Evolutionary conservation across 2,329 filamentous ascomycete species (phyloP).

Genomic region (Orbilia quercus): DNA sequence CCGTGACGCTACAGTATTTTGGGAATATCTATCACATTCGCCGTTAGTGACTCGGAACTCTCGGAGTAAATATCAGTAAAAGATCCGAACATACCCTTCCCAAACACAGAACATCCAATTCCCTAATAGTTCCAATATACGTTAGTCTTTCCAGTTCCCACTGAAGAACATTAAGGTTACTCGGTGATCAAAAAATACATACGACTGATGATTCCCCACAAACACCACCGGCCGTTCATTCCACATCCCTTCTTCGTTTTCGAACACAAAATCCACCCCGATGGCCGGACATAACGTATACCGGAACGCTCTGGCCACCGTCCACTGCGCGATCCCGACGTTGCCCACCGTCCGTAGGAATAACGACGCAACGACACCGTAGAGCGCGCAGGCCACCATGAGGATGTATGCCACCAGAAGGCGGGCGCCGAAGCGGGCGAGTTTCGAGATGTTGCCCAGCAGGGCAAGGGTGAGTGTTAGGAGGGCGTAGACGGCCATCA

Average conservation of each 20-base stretch:
- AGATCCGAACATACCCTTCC: constrained; percentile 65
- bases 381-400: constrained; percentile 72
- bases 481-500: constrained; percentile 58
- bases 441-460: constrained; percentile 58
- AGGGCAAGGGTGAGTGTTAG: constrained; percentile 48
- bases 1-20: constrained; percentile 89
- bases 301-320: constrained; percentile 81
- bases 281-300: constrained; percentile 79
- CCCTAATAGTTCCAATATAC: constrained; percentile 62
- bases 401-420: constrained; percentile 74
- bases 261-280: constrained; percentile 80
- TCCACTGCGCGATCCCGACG: constrained; percentile 85
- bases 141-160: no score
- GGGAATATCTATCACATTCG: constrained; percentile 76
- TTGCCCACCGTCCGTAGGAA: constrained; percentile 77
- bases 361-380: constrained; percentile 80
- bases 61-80: background rate
- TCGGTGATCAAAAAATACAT: no score
- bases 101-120: constrained; percentile 92
- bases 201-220: constrained; percentile 91
- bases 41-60: background rate
- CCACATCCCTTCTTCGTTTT: constrained; percentile 73
- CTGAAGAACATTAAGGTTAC: no score
- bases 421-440: constrained; percentile 75
- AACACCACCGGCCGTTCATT: constrained; percentile 84